These are phyloP conservation scores for Xylariaceae sp. DNA, from an alignment of 2,329 filamentous ascomycete species.

Conservation along the genomic window DNA sequence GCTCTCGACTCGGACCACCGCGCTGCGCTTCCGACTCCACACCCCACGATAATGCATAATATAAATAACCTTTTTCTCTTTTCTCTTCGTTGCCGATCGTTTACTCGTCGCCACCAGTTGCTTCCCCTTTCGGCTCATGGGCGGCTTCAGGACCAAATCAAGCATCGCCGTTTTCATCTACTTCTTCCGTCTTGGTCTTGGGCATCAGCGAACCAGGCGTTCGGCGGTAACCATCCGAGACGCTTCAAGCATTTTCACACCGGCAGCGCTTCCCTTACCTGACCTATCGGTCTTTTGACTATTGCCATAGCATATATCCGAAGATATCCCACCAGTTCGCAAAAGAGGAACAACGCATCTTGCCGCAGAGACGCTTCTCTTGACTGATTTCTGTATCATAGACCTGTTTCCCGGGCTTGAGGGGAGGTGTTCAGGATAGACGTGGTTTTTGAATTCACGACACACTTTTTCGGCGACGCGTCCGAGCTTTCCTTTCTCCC, in stretches of 20 bases:
- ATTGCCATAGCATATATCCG: slow-evolving; percentile 13
- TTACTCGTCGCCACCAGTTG: slow-evolving; percentile 16
- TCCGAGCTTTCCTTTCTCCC: slow-evolving; percentile 2
- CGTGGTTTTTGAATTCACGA: slow-evolving; percentile 18
- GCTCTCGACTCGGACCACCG: slow-evolving; percentile 1
- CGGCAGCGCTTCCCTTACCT: slow-evolving; percentile 11
- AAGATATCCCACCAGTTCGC: slow-evolving; percentile 8
- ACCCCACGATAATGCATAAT: slow-evolving; percentile 26
- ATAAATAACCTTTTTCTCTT: slow-evolving; percentile 13
- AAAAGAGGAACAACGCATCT: slow-evolving; percentile 4
- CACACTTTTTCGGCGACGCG: slow-evolving; percentile 6
- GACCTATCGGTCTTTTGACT: slow-evolving; percentile 3
- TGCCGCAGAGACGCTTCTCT: slow-evolving; percentile 8
- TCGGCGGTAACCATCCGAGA: slow-evolving; percentile 16
- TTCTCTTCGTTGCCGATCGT: slow-evolving; percentile 12
- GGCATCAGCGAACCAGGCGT: slow-evolving; percentile 23
- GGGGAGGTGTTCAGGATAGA: slow-evolving; percentile 27
- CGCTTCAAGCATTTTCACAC: slow-evolving; percentile 17
- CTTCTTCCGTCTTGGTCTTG: slow-evolving; percentile 15
- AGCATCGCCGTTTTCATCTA: slow-evolving; percentile 9
- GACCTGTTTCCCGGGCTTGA: slow-evolving; percentile 19
- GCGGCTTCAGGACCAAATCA: slow-evolving; percentile 13
- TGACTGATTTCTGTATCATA: slow-evolving; percentile 25
- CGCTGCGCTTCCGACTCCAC: not conserved
- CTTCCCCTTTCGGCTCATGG: slow-evolving; percentile 20